Evolutionary conservation across 257 asterid species (phyloP).

Genomic region (Mitragyna speciosa): DNA sequence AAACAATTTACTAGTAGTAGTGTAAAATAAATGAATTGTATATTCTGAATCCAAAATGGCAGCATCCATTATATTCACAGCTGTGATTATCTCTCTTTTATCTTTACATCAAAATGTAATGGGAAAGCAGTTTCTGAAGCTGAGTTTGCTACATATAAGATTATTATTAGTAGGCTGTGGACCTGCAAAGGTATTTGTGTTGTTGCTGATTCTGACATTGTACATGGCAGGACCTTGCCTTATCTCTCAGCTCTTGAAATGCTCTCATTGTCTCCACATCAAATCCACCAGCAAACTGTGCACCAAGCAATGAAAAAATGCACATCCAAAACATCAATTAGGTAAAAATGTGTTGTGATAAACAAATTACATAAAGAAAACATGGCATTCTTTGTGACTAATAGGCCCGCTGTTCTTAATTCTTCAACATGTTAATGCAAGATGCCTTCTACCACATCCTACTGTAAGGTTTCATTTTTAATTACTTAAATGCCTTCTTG

Average conservation of each 20-base stretch:
- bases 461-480: no score
- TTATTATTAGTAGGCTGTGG: conserved; percentile 38
- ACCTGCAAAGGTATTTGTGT: conserved; percentile 49
- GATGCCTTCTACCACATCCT: no score
- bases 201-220: conserved; percentile 68
- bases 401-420: no score
- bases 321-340: no score
- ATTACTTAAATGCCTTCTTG: no score
- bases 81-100: not conserved
- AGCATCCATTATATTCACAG: conserved; percentile 22
- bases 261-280: conserved; percentile 95
- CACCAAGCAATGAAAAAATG: not conserved
- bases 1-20: not conserved
- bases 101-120: conserved; percentile 40
- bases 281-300: conserved; percentile 94
- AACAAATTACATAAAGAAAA: no score
- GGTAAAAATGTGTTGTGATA: no score
- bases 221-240: conserved; percentile 63
- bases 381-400: no score
- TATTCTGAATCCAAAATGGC: conserved; percentile 6
- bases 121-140: conserved; percentile 39
- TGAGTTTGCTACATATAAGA: conserved; percentile 48
- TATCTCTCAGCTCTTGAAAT: conserved; percentile 84
- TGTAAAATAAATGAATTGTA: conserved; percentile 10
- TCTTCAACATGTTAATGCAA: no score